These are phyloP conservation scores for Pulveroboletus ravenelii DNA, from an alignment of 768 basidiomycete genomes.

Conservation along the genomic window DNA sequence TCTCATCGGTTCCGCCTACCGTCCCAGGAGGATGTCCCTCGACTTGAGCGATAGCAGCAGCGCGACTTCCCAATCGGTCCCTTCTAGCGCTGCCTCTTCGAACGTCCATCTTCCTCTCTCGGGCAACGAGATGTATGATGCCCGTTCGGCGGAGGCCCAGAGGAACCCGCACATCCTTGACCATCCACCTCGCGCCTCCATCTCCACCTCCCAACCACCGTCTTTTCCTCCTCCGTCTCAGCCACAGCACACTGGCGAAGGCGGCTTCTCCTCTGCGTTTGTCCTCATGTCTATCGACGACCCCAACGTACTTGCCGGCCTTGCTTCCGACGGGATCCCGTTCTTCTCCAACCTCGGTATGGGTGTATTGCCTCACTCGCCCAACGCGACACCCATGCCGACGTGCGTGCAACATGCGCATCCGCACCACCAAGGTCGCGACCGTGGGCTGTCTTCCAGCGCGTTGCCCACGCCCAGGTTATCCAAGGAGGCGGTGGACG, in stretches of 20 bases:
- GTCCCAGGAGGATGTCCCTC: constrained; percentile 31
- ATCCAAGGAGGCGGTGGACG: constrained; percentile 33
- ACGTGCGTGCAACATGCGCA: constrained; percentile 22
- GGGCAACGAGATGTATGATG: constrained; percentile 26
- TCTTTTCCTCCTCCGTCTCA: constrained; percentile 2
- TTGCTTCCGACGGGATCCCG: constrained; percentile 52
- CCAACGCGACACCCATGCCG: constrained; percentile 48
- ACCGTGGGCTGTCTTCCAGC: constrained; percentile 24
- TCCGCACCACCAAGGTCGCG: constrained; percentile 8
- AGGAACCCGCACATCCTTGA: constrained; percentile 14
- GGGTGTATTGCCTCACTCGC: constrained; percentile 33
- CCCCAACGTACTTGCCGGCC: constrained; percentile 58
- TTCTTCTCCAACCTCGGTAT: constrained; percentile 48
- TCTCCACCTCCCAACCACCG: constrained; percentile 15
- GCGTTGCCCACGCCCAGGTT: constrained; percentile 31
- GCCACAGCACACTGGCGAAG: constrained; percentile 25
- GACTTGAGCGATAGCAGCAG: constrained; percentile 44
- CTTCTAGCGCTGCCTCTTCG: constrained; percentile 54
- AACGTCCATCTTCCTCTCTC: constrained; percentile 46
- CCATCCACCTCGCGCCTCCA: constrained; percentile 16
- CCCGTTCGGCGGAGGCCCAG: constrained; percentile 26
- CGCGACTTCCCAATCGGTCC: constrained; percentile 39
- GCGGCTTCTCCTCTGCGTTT: constrained; percentile 58
- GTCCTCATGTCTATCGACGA: constrained; percentile 77
- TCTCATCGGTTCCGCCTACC: constrained; percentile 24